Evolutionary conservation across 768 basidiomycete species (phyloP), one percentile per base, ranked within the genome.

Genomic region (Rhodotorula toruloides): DNA sequence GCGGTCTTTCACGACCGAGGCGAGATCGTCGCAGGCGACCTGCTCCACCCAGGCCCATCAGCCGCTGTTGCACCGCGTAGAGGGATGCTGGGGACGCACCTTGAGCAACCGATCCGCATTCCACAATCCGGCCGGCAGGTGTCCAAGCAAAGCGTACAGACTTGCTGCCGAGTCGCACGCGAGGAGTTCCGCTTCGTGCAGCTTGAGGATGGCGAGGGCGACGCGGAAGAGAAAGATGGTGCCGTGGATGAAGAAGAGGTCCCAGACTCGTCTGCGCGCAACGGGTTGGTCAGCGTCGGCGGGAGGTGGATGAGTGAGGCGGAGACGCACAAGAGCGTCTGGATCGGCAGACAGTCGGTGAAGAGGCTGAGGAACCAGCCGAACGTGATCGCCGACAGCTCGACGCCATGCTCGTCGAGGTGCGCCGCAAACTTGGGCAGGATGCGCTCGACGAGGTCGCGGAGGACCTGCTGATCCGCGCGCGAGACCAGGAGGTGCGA

Each of bases 321-420:
- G 39, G 34, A 31, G 29, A 29, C 6, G 11, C 4, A 31, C 56
- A 76, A 82, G 39, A 76, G 58, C 63, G 91, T 91, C 84, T 94
- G 92, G 34, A 97, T 89, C 17, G 94, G 94, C 13, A 97, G 79
- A 75, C 93, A 94, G 72, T 96, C 92, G 0, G 93, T 96, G 75
- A 98, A 98, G 29, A 99, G 81, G 6, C 91, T 92, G 32, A 99
- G 80, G 78, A 97, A 96, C 96, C 96, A 99, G 19, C 92, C 94
- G 80, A 99, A 99, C 66, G 91, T 96, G 67, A 97, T 91, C 0
- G 93, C 92, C 5, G 87, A 86, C 4, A 99, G 82, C 75, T 99
- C 93, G 19, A 97, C 86, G 9, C 88, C 90, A 1, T 94, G 84
- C 19, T 86, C 83, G 3, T 81, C 82, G 43, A 98, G 81, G 73